Base-by-base conservation (phyloP, 768 basidiomycete genomes). In the Hebeloma cylindrosporum region DNA sequence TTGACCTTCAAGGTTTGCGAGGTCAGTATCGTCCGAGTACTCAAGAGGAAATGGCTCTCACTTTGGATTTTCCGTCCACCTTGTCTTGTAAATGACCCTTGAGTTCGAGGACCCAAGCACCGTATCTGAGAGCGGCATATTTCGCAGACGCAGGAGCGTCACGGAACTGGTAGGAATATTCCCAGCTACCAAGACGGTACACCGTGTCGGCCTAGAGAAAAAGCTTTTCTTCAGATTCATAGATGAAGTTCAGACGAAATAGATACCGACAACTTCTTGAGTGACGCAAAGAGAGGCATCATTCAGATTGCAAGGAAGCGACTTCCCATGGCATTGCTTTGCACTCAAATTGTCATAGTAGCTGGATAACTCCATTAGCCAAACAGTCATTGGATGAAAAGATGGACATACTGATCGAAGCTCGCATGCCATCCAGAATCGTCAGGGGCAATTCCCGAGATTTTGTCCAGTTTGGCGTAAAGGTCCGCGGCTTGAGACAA, bases 151-250 rank as follows among this genome's bases (percentile, higher is more conserved):
- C 59, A 20, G 70, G 68, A 0, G 74, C 73, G 38, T 75, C 73
- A 1, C 75, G 67, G 57, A 57, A 77, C 20, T 70, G 63, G 68
- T 68, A 83, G 45, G 67, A 75, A 47, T 82, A 81, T 57, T 82
- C 80, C 77, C 78, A 82, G 46, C 78, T 77, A 0, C 79, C 80
- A 4, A 80, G 66, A 14, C 76, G 69, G 51, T 73, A 82, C 2
- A 80, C 78, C 0, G 68, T 70, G 44, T 75, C 53, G 8, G 79
- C 78, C 71, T 73, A 25, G 13, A 22, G 16, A 5, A 45, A 26
- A 27, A 8, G 32, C 9, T 34, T 5, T n/a, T n/a, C n/a, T n/a
- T n/a, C 23, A 21, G 5, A 31, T 42, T 5, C 11, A 16, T 43
- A 4, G 10, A 13, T 37, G 14, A 28, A 13, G 35, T 27, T 2